phyloP scores from a whole-genome alignment of 2,329 filamentous ascomycete species.

The Teratosphaeria epicoccoides region DNA sequence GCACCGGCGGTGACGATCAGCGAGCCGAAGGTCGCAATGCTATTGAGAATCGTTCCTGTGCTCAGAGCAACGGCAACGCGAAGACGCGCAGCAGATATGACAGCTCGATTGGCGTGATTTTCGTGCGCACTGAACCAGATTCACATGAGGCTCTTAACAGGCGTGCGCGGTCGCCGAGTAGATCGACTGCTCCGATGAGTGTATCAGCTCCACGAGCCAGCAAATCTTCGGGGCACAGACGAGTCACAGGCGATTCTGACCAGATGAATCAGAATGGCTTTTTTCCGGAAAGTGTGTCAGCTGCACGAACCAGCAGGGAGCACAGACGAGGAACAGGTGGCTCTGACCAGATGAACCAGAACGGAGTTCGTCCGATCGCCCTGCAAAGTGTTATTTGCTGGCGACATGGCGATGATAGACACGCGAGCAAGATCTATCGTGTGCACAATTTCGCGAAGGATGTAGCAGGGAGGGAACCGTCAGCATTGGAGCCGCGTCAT shows the following conservation, averaged over 20 bases:
- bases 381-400: neutral
- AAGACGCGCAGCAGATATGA: neutral
- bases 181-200: neutral
- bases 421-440: neutral
- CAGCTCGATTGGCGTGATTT: neutral
- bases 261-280: neutral
- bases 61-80: neutral
- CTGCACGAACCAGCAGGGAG: neutral
- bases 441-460: neutral
- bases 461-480: neutral
- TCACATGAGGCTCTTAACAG: neutral
- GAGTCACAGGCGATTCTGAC: neutral
- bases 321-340: neutral
- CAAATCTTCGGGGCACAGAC: neutral
- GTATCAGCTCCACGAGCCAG: neutral
- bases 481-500: neutral
- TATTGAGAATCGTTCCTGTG: too few relatives aligned
- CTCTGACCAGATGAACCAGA: neutral
- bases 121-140: neutral
- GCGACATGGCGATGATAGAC: neutral
- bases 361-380: neutral
- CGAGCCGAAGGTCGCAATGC: neutral
- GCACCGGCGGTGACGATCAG: constrained; percentile 2
- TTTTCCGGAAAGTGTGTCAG: neutral
- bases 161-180: neutral